Conservation (phyloP, 1,139 yeast species). For the Candida pseudocylindracea region DNA sequence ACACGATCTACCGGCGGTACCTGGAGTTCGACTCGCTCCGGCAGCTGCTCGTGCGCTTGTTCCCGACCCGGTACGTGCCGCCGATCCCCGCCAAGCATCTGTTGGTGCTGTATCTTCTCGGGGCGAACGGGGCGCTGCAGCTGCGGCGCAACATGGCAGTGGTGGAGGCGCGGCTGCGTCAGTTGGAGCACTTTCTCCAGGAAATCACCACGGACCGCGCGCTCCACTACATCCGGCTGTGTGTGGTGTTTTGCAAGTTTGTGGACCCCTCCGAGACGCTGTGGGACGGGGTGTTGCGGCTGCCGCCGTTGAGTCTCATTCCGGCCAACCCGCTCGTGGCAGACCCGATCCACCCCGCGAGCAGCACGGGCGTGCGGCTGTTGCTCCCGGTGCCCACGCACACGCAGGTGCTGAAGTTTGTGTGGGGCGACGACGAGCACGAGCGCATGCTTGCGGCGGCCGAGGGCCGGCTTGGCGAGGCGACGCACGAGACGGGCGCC, state of each 20-base stretch:
- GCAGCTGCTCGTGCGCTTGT: constrained; percentile 18
- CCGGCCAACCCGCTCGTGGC: constrained; percentile 19
- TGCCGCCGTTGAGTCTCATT: constrained; percentile 19
- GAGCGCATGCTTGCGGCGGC: constrained; percentile 14
- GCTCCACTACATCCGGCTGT: constrained; percentile 7
- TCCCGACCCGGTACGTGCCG: constrained; percentile 28
- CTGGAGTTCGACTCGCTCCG: constrained; percentile 32
- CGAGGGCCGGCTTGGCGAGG: constrained; percentile 11
- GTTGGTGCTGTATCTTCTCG: constrained; percentile 16
- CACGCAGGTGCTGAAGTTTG: constrained; percentile 13
- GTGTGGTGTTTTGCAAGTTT: constrained; percentile 17
- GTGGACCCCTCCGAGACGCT: constrained; percentile 24
- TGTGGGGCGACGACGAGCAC: constrained; percentile 15
- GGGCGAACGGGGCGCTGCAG: constrained; percentile 13
- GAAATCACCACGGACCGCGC: constrained; percentile 13
- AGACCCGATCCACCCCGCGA: constrained; percentile 21
- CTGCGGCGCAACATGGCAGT: constrained; percentile 3
- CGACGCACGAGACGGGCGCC: constrained; percentile 12
- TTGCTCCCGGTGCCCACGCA: constrained; percentile 16
- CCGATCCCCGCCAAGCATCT: constrained; percentile 41
- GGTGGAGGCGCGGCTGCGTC: constrained; percentile 19
- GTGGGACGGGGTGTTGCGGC: constrained; percentile 23
- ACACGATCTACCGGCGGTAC: constrained; percentile 19
- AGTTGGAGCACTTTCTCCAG: constrained; percentile 14
- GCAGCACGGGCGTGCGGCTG: constrained; percentile 21